These are phyloP conservation scores for Boletus fagicola DNA, from an alignment of 768 basidiomycete genomes.

Conservation along the genomic window DNA sequence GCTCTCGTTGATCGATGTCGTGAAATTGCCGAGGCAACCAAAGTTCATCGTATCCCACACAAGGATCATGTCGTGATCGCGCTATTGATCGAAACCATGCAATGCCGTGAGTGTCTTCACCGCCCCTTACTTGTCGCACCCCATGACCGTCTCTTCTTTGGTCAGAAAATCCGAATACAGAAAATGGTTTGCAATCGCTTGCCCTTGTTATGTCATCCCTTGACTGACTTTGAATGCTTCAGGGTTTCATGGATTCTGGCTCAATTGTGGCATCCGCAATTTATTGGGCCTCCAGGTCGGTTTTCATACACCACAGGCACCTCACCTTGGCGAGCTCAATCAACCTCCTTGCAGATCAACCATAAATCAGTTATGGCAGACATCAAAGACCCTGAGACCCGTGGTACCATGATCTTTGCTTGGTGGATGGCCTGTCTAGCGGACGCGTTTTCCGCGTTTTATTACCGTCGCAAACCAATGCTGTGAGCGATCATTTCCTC, in stretches of 20 bases:
- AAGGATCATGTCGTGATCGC: conserved; percentile 81
- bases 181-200: conserved; percentile 51
- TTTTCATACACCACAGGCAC: conserved; percentile 13
- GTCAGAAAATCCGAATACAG: conserved; percentile 69
- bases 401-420: conserved; percentile 84
- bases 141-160: conserved; percentile 8
- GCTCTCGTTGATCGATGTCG: conserved; percentile 76
- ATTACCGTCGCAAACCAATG: conserved; percentile 82
- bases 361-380: conserved; percentile 75
- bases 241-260: conserved; percentile 88
- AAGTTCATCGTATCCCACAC: conserved; percentile 78
- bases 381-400: conserved; percentile 70
- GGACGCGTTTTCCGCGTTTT: conserved; percentile 81
- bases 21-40: conserved; percentile 83
- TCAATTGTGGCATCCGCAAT: conserved; percentile 74
- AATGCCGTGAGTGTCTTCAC: conserved; percentile 71
- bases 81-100: conserved; percentile 77
- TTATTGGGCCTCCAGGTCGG: conserved; percentile 70
- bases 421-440: conserved; percentile 92
- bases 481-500: conserved; percentile 42
- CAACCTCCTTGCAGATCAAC: conserved; percentile 57
- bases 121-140: not conserved
- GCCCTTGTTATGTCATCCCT: conserved; percentile 12
- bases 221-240: conserved; percentile 18
- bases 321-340: conserved; percentile 6